Conservation (phyloP, 1,284 basidiomycete species). For the Somion occarium region DNA sequence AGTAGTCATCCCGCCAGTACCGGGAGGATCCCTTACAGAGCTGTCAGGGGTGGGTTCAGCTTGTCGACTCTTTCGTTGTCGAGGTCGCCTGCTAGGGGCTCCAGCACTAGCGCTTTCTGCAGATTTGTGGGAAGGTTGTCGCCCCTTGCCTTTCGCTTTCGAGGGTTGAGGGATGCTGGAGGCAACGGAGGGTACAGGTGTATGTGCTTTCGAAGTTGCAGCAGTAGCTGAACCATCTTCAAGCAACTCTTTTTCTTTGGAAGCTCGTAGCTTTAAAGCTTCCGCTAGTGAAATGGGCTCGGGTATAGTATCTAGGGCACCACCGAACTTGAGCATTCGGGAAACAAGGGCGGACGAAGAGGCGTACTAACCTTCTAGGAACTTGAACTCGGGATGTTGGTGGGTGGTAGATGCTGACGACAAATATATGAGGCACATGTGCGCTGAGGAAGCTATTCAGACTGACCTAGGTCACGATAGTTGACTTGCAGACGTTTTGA, state of each 20-base stretch:
- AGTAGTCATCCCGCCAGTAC: constrained; percentile 5
- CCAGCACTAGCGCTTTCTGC: not conserved
- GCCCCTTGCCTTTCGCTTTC: constrained; percentile 10
- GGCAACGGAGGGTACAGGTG: constrained; percentile 13
- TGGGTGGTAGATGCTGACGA: constrained; percentile 48
- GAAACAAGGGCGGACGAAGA: constrained; percentile 1
- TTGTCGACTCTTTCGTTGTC: not conserved
- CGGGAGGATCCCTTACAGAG: constrained; percentile 6
- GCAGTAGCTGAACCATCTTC: constrained; percentile 57
- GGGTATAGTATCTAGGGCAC: constrained; percentile 59
- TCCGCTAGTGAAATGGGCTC: constrained; percentile 50
- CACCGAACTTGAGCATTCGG: not conserved
- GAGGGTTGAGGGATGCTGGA: constrained; percentile 7
- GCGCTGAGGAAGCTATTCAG: constrained; percentile 6
- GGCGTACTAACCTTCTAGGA: constrained; percentile 50
- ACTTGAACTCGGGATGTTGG: constrained; percentile 62
- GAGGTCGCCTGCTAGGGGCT: not conserved
- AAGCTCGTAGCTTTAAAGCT: constrained; percentile 51
- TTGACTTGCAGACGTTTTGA: constrained; percentile 50
- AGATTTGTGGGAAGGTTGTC: not conserved
- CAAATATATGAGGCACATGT: too few relatives aligned
- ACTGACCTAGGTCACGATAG: constrained; percentile 68
- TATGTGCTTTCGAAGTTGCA: constrained; percentile 20
- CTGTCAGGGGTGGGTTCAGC: not conserved
- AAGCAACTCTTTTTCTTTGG: constrained; percentile 51